Evolutionary conservation across 345 rosid genomes (phyloP).

Genomic region (Citrus trifoliata): DNA sequence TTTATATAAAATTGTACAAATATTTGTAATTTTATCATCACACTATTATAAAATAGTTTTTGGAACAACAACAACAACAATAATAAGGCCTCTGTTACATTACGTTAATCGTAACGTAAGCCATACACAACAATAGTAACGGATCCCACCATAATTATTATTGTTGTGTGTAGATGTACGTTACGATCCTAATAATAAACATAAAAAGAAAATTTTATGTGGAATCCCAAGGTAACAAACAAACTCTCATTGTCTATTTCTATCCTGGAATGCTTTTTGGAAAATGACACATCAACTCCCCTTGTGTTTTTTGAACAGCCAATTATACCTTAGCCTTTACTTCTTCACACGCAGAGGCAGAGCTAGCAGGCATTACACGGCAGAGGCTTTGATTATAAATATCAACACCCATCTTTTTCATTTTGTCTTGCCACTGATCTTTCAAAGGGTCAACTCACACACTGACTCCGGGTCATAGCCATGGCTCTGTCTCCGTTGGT

Average conservation of each 20-base stretch:
- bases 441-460: background rate
- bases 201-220: background rate
- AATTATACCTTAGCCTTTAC: slow-evolving; percentile 19
- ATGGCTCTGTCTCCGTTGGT: slow-evolving; percentile 5
- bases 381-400: slow-evolving; percentile 12
- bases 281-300: slow-evolving; percentile 30
- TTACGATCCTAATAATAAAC: no score
- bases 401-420: slow-evolving; percentile 6
- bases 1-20: no score
- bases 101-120: no score
- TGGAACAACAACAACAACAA: no score
- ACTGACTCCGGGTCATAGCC: background rate
- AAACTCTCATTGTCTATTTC: slow-evolving; percentile 8
- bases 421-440: slow-evolving; percentile 16
- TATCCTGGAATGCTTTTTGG: slow-evolving; percentile 1
- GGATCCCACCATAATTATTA: no score
- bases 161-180: no score
- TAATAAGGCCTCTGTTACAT: no score
- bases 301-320: background rate
- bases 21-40: no score
- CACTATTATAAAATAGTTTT: no score
- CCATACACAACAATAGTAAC: no score
- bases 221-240: slow-evolving; percentile 20
- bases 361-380: no score
- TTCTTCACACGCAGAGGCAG: slow-evolving; percentile 1